Percentiles rank a stretch among this genome's conserved stretches.
Conservation (phyloP, 257 asterid genomes). For the Eucommia ulmoides region DNA sequence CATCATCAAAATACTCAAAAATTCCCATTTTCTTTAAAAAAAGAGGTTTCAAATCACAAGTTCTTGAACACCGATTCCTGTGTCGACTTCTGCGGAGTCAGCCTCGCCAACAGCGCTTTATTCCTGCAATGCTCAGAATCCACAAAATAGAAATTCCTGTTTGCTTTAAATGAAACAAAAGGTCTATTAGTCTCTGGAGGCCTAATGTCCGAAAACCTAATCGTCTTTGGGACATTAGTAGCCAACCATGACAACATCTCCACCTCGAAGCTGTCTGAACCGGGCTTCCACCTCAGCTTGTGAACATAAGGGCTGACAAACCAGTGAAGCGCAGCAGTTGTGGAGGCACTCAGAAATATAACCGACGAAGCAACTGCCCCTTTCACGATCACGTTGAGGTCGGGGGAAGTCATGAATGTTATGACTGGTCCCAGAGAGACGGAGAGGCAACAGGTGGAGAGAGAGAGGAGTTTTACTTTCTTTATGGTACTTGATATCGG, state of each 20-base stretch:
- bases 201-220: slow-evolving; percentile 78
- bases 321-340: slow-evolving; percentile 93
- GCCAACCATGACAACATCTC: slow-evolving; percentile 96
- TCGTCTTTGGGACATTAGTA: slow-evolving; percentile 41
- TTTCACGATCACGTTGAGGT: slow-evolving; percentile 61
- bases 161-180: slow-evolving; percentile 74
- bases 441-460: slow-evolving; percentile 91
- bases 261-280: slow-evolving; percentile 86
- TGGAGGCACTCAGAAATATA: slow-evolving; percentile 74
- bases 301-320: slow-evolving; percentile 90
- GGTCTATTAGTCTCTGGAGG: slow-evolving; percentile 72
- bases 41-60: too few relatives aligned
- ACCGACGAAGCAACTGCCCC: slow-evolving; percentile 93
- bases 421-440: slow-evolving; percentile 85
- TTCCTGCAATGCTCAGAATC: slow-evolving; percentile 80
- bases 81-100: slow-evolving; percentile 53
- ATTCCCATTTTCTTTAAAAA: too few relatives aligned
- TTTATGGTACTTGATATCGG: slow-evolving; percentile 79
- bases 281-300: slow-evolving; percentile 89
- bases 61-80: slow-evolving; percentile 63
- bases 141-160: slow-evolving; percentile 52
- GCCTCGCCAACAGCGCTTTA: slow-evolving; percentile 75
- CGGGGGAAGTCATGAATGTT: slow-evolving; percentile 89
- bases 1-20: too few relatives aligned
- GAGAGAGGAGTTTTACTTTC: slow-evolving; percentile 92